Base-by-base conservation (phyloP, 192 early-diverging fungal species). In the Dissophora ornata region DNA sequence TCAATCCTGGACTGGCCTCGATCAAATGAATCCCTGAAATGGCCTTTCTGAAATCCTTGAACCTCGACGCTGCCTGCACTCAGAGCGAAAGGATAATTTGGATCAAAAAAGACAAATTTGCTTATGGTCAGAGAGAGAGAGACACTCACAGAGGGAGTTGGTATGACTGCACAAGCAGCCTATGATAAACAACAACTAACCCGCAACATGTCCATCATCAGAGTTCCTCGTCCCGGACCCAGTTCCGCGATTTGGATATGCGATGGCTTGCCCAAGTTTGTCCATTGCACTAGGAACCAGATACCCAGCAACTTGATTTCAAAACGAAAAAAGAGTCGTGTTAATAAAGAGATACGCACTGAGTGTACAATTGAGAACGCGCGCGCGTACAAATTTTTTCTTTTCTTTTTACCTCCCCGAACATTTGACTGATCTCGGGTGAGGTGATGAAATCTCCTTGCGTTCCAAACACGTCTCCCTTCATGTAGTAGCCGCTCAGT, bases 341-440 rank as follows among this genome's bases (percentile, higher is more conserved):
- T 47, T 11, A 16, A 56, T 67, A 46, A 18, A 53, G n/a, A 56
- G 28, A 19, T 57, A 44, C 28, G 52, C 24, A n/a, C 55, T 45
- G n/a, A n/a, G n/a, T n/a, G n/a, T n/a, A n/a, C n/a, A n/a, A n/a
- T n/a, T n/a, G n/a, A n/a, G n/a, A n/a, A n/a, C n/a, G n/a, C n/a
- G n/a, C n/a, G n/a, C n/a, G n/a, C n/a, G n/a, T n/a, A n/a, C n/a
- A n/a, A n/a, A n/a, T n/a, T n/a, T n/a, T n/a, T n/a, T n/a, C n/a
- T n/a, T n/a, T n/a, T n/a, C n/a, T n/a, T 22, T 46, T 47, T 79
- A 92, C 90, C 80, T 97, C 97, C 32, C 97, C 96, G 91, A 97
- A 99, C 89, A 97, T 93, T 83, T 99, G 96, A 71, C 90, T 93
- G 73, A 99, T 96, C 79, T 99, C 97, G 4, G 97, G 97, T 10